Conservation (phyloP, 441 rosid genomes). For the Adansonia madagascariensis region DNA sequence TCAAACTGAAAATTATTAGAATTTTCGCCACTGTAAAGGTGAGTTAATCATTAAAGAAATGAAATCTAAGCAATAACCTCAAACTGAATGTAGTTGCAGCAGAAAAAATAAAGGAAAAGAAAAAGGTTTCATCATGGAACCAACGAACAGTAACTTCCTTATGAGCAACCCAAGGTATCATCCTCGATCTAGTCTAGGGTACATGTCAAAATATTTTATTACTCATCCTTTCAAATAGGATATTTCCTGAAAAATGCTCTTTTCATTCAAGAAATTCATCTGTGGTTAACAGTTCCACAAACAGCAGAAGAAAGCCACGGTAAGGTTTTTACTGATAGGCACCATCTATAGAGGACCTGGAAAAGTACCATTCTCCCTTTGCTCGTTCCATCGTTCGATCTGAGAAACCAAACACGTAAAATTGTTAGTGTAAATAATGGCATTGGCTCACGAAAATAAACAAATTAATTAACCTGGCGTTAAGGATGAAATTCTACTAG, state of each 20-base stretch:
- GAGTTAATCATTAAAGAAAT: background rate
- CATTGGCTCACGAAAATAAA: background rate
- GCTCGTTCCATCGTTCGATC: conserved; percentile 94
- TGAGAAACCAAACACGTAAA: conserved; percentile 30
- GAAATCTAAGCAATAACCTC: background rate
- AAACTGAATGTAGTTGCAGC: background rate
- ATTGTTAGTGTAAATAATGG: conserved; percentile 9
- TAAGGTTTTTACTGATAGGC: background rate
- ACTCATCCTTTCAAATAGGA: conserved; percentile 17
- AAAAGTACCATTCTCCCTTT: conserved; percentile 94
- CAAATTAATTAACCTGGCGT: background rate
- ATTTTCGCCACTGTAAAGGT: background rate
- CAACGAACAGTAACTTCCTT: background rate
- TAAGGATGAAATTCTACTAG: background rate
- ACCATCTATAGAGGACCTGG: conserved; percentile 83
- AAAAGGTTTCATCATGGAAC: background rate
- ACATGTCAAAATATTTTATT: conserved; percentile 7
- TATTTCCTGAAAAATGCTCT: background rate
- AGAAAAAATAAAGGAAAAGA: background rate
- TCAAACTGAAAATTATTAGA: too few relatives aligned
- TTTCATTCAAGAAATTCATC: background rate
- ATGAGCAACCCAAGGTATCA: background rate
- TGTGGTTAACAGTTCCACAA: background rate
- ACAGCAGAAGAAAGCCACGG: background rate
- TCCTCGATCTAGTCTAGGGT: conserved; percentile 8